phyloP scores from a whole-genome alignment of 306 rosid species.

The Fagus sylvatica region DNA sequence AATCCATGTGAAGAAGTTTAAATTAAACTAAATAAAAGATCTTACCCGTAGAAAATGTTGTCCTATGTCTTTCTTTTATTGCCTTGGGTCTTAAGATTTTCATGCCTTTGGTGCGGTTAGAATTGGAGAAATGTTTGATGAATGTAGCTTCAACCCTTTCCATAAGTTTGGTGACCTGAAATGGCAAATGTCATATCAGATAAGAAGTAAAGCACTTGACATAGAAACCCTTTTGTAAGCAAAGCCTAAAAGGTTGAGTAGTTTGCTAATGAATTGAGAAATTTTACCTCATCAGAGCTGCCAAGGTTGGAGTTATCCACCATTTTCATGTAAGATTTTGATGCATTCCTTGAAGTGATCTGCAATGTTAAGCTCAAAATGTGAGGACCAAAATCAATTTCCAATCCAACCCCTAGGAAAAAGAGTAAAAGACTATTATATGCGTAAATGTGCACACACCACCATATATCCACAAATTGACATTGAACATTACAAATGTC shows the following conservation, averaged over 20 bases:
- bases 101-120: conserved; percentile 67
- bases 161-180: conserved; percentile 43
- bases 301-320: conserved; percentile 67
- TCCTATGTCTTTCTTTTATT: conserved; percentile 58
- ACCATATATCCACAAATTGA: too few relatives aligned
- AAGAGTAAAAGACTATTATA: too few relatives aligned
- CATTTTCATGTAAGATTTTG: conserved; percentile 65
- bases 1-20: too few relatives aligned
- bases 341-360: conserved; percentile 62
- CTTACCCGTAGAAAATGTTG: conserved; percentile 61
- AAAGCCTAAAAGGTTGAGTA: too few relatives aligned
- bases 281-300: conserved; percentile 66
- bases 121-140: conserved; percentile 65
- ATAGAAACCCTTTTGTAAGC: too few relatives aligned
- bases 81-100: conserved; percentile 54
- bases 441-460: too few relatives aligned
- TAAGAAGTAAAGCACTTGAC: too few relatives aligned
- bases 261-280: background rate
- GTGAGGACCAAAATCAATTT: too few relatives aligned
- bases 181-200: background rate
- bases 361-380: conserved; percentile 17
- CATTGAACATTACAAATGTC: too few relatives aligned
- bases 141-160: conserved; percentile 54
- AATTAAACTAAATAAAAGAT: background rate
- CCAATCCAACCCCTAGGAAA: too few relatives aligned